A percentile compares a stretch with the other conserved stretches of the same genome.
phyloP scores from a whole-genome alignment of 129 eudicot species.

The Chrysanthemum seticuspe region DNA sequence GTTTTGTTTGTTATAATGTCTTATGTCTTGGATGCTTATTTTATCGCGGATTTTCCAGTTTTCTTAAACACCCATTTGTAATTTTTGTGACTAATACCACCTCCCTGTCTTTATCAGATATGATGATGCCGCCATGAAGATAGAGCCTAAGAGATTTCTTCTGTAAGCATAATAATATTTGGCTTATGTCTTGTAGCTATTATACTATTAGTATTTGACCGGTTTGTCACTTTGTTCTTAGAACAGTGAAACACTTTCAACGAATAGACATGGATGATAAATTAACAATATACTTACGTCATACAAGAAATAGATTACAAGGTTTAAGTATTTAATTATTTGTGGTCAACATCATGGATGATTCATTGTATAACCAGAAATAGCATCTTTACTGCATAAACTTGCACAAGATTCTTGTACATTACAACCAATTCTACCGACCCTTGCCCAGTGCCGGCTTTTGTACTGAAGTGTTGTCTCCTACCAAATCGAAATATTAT shows the following conservation, averaged over 20 bases:
- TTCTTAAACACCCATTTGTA: neutral
- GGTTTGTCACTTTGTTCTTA: slow-evolving; percentile 23
- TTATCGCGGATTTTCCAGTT: neutral
- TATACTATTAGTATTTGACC: neutral
- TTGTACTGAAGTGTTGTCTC: slow-evolving; percentile 28
- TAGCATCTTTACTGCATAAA: slow-evolving; percentile 37
- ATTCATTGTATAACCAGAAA: neutral
- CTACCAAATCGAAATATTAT: slow-evolving; percentile 18
- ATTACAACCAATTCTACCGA: slow-evolving; percentile 18
- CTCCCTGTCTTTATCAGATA: slow-evolving; percentile 16
- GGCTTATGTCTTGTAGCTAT: slow-evolving; percentile 14
- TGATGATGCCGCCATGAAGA: slow-evolving; percentile 21
- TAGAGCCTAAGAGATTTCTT: slow-evolving; percentile 19
- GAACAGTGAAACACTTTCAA: slow-evolving; percentile 3
- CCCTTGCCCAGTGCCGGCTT: slow-evolving; percentile 37
- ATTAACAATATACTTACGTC: slow-evolving; percentile 13
- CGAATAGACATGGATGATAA: slow-evolving; percentile 8
- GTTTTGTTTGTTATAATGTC: neutral
- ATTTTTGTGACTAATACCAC: slow-evolving; percentile 17
- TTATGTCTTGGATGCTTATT: neutral
- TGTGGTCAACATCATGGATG: slow-evolving; percentile 24
- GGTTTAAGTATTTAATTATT: slow-evolving; percentile 2
- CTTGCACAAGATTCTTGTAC: slow-evolving; percentile 34
- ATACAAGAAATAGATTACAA: slow-evolving; percentile 30
- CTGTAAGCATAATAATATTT: slow-evolving; percentile 15